Base-by-base conservation (phyloP, 768 basidiomycete genomes). In the Mycena albidolilacea region DNA sequence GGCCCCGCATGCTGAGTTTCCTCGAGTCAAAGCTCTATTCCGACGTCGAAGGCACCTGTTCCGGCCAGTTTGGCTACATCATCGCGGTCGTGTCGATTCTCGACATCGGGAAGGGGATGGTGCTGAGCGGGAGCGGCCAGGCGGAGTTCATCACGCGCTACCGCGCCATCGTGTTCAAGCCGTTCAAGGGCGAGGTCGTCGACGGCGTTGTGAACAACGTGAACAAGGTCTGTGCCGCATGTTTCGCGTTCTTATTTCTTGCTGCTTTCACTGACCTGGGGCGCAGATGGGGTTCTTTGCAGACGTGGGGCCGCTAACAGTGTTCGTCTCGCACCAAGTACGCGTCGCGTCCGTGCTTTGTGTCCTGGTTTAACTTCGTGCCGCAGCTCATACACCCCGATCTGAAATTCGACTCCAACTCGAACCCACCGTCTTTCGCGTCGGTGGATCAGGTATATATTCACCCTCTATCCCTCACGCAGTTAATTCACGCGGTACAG, bases 181-280 rank as follows among this genome's bases (percentile, higher is more conserved):
- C 98, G n/a, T 99, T 99, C 89, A 98, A 98, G 82, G 97, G 97
- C 11, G 97, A 99, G 81, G 97, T 98, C 5, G 95, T 99, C 19
- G 98, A 99, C 81, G 97, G 96, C 0, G 92, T 97, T 4, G 97
- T 99, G 19, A 93, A 93, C 78, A 97, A 95, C 72, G 98, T 99
- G 44, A 97, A 92, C 82, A 98, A 98, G 89, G 97, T 96, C 76
- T 78, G 91, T 65, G 30, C 2, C 30, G 30, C 3, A 66, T 39
- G 15, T 43, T 12, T 37, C 17, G 39, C 10, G 6, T 39, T 41
- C 46, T 61, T 5, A 30, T 5, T 12, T 7, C 10, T 64, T 41
- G 7, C 21, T 52, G 21, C 8, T 35, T 23, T 19, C 12, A 7
- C 14, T 35, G 35, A 52, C n/a, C 21, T 44, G 15, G n/a, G 2